Evolutionary conservation across 1,139 yeast species (phyloP), one percentile per base, ranked within the genome.

Genomic region (Scheffersomyces stambukii): DNA sequence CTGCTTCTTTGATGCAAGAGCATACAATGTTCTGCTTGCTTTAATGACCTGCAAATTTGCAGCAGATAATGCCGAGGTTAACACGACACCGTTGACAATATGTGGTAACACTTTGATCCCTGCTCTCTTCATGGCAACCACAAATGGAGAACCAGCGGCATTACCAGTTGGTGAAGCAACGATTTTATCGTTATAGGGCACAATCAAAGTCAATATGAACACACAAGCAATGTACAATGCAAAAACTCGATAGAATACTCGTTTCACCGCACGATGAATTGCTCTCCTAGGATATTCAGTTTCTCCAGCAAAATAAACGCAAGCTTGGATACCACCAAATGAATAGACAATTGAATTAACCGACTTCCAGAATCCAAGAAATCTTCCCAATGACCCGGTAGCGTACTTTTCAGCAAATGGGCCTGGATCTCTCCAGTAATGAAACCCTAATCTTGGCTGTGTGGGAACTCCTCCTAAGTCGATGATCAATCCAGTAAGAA

Each of bases 81-180:
- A 45, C 21, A 71, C 67, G 34, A 67, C 62, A 3, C 64, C 77
- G 44, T 73, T 73, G 39, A 73, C 60, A 31, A 74, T 58, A 39
- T 65, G 68, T 8, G 75, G 75, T 16, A 74, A 48, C 1, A 59
- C 75, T 23, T 52, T 56, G 33, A 73, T 72, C 16, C 72, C 71
- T 2, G 76, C 75, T 28, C 60, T 56, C 32, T 62, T 54, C 26
- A 73, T 64, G 14, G 77, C 78, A 43, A 73, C 61, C 21, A 73
- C 78, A 41, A 68, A 73, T 4, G 80, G 78, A 5, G 78, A 72
- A 2, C 72, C 61, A 6, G 65, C 55, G 5, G 76, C 75, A 31
- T 69, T 70, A 24, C 75, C 71, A 19, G 61, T 52, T 15, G 60
- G 51, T 15, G 54, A 44, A 3, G 64, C 57, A 41, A 74, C 55